Base-by-base conservation (phyloP, 2,329 filamentous ascomycete genomes). In the Alternaria gansuensis region DNA sequence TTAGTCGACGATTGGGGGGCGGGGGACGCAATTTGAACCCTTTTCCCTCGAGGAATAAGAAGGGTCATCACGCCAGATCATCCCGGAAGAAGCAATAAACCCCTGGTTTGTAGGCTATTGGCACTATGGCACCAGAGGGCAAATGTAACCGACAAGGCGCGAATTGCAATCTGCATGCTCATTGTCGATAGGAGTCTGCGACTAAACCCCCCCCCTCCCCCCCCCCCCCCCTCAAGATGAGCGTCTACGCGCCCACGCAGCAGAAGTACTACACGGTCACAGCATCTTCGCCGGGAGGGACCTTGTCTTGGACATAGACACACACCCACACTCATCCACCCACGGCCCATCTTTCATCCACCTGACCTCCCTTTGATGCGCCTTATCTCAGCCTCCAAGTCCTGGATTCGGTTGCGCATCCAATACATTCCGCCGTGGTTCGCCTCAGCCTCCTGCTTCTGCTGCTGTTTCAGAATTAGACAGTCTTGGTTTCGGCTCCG, bases 361-460 rank as follows among this genome's bases (percentile, higher is more conserved):
- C 44, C 44, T 48, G 44, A 48, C 44, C 31, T 48, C 21, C 31
- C 21, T 36, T 48, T 29, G 29, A 37, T 51, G 53, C 39, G 53
- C 17, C 34, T 24, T 23, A 23, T 13, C 37, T 51, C 37, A 24
- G 31, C 44, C 33, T 36, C 44, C 44, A 48, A 48, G 28, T 23
- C 3, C 43, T 24, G 28, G 21, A 39, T 50, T 23, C 44, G 29
- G 29, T 21, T 34, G 48, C 29, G 37, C 29, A 24, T 55, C 37
- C 45, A 34, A n/a, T 55, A 28, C 29, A 26, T 51, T 3, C 51
- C 53, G 37, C 29, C 26, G 53, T 26, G 34, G 14, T 37, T 43
- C 45, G 31, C 37, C 45, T 56, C 46, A 36, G n/a, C 37, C 29
- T 23, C 39, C 9, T 43, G 37, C 46, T 56, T 11, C n/a, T 43